Evolutionary conservation across 768 basidiomycete species (phyloP).

Genomic region (Termitomyces sp.): DNA sequence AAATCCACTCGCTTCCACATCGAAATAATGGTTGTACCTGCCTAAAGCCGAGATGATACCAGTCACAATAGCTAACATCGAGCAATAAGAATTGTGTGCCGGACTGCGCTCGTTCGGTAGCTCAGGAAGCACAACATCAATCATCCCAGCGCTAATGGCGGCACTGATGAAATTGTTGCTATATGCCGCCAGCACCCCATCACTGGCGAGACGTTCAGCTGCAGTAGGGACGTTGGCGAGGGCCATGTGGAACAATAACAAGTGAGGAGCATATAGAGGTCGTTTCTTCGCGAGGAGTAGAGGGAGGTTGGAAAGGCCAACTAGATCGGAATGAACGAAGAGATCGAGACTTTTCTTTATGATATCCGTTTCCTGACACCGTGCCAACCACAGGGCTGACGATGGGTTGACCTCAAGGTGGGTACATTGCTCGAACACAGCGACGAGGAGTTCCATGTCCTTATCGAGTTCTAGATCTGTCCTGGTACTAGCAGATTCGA

Average conservation of each 20-base stretch:
- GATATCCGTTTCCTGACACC: conserved; percentile 76
- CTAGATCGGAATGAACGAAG: conserved; percentile 60
- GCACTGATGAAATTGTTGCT: conserved; percentile 75
- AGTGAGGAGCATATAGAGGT: conserved; percentile 68
- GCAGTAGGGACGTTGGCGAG: conserved; percentile 70
- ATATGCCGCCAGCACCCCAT: conserved; percentile 77
- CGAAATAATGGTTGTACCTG: conserved; percentile 70
- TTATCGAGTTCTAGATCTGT: conserved; percentile 62
- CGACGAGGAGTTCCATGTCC: conserved; percentile 76
- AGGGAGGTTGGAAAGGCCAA: conserved; percentile 61
- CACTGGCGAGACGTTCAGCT: conserved; percentile 82
- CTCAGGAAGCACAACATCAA: conserved; percentile 64
- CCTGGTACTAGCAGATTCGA: conserved; percentile 55
- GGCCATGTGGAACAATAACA: conserved; percentile 84
- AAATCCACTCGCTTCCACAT: conserved; percentile 80
- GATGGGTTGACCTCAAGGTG: conserved; percentile 62
- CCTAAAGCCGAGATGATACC: conserved; percentile 61
- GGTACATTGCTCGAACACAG: conserved; percentile 80
- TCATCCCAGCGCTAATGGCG: conserved; percentile 68
- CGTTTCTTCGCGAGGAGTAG: conserved; percentile 57
- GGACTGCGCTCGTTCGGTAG: conserved; percentile 73
- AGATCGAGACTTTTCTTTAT: conserved; percentile 73
- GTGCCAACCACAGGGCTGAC: conserved; percentile 70
- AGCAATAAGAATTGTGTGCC: conserved; percentile 76
- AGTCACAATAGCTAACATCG: conserved; percentile 77